Base-by-base conservation (phyloP, 1,139 yeast genomes). In the Geotrichum siamense region DNA sequence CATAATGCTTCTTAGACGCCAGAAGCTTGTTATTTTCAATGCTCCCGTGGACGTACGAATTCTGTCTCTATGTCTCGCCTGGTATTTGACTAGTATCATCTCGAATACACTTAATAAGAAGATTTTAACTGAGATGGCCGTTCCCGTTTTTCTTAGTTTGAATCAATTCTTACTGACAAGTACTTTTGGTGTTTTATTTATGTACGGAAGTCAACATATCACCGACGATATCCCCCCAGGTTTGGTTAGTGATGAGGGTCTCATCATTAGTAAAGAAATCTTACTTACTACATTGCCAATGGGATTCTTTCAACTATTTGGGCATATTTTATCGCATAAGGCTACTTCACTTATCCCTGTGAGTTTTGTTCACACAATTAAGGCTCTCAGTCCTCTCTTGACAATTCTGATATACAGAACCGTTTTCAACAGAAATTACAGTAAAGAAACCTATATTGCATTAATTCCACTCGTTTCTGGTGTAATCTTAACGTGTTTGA, bases 301-400 rank as follows among this genome's bases (percentile, higher is more conserved):
- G 95, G 97, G 96, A 2, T 68, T 79, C 48, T 89, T 89, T 64
- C 97, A 89, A 66, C 82, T 89, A 51, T 69, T 80, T 25, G 97
- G 97, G 16, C 97, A 89, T 62, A 76, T 87, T 49, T 77, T 94
- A 10, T 78, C 94, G 4, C 95, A 87, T 61, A 82, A 83, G 62
- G 91, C 97, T 20, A 86, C 96, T 1, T 75, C 87, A 2, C 64
- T 82, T 50, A 83, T 89, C 39, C 96, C 96, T 0, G 96, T 89
- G 15, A 83, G 95, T 3, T 67, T 89, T 52, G 96, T 89, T 22
- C 96, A 87, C 62, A 87, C 96, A 15, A 79, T 89, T 55, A 89
- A 89, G 65, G 91, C 96, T 1, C 69, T 87, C 38, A 81, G 94
- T 37, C 97, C 97, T 1, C 69, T 89, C 30, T 75, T 84, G 41